Percentiles rank a stretch among this genome's conserved stretches.
Evolutionary conservation across 2,329 filamentous ascomycete genomes (phyloP).

Genomic region (Arthrobotrys entomopaga): DNA sequence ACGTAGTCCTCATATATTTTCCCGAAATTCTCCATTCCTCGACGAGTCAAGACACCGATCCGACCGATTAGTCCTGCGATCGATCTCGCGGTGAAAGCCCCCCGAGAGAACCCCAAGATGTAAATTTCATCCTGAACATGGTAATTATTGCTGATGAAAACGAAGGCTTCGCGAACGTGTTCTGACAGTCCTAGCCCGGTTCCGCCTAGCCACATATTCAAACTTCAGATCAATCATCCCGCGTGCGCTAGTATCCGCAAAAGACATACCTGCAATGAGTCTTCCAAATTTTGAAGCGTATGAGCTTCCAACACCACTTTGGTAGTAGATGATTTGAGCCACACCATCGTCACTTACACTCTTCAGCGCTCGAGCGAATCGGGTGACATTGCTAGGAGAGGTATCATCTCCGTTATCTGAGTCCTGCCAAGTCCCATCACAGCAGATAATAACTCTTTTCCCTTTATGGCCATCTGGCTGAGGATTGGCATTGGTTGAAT

Average conservation of each 20-base stretch:
- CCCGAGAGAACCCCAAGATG: constrained; percentile 69
- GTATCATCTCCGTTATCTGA: constrained; percentile 56
- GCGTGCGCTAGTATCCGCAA: not conserved
- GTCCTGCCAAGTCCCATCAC: constrained; percentile 59
- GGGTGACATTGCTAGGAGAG: constrained; percentile 67
- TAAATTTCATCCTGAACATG: constrained; percentile 69
- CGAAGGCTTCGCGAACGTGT: constrained; percentile 71
- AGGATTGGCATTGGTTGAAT: constrained; percentile 47
- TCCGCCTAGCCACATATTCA: constrained; percentile 46
- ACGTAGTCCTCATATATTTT: constrained; percentile 67
- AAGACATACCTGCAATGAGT: constrained; percentile 42
- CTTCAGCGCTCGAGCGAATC: constrained; percentile 70
- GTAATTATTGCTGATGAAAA: constrained; percentile 72
- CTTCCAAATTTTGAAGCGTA: constrained; percentile 49
- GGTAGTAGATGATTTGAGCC: constrained; percentile 71
- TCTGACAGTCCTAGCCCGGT: constrained; percentile 58
- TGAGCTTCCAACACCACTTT: constrained; percentile 69
- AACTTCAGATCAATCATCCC: not conserved
- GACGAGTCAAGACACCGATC: constrained; percentile 67
- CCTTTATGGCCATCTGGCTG: constrained; percentile 48
- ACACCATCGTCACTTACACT: constrained; percentile 66
- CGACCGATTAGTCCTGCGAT: constrained; percentile 68
- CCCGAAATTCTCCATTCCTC: constrained; percentile 69
- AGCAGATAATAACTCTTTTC: constrained; percentile 58
- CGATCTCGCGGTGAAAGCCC: constrained; percentile 70